Evolutionary conservation across 306 rosid species (phyloP), one percentile per base, ranked within the genome.

Genomic region (Ziziphus jujuba): DNA sequence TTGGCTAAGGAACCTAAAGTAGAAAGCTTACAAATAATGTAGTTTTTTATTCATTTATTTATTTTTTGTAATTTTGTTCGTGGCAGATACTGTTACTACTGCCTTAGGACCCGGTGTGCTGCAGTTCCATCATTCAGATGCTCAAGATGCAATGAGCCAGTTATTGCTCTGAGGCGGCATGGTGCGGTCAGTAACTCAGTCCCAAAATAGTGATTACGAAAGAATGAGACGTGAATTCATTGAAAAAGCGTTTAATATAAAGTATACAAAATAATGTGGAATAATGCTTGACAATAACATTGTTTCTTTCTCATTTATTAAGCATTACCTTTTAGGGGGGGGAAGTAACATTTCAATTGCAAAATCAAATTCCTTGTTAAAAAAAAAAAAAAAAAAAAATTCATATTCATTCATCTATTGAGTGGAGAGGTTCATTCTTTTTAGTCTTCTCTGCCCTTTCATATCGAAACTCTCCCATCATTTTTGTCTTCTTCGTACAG

Each of bases 31-130:
- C n/a, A 33, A 50, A n/a, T 43, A 28, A 35, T 28, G 2, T 28
- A 1, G 33, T 28, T 28, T 28, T 28, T 28, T 28, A n/a, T n/a
- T n/a, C n/a, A n/a, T 28, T 2, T 28, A 1, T 28, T 28, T 28
- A 4, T 28, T 28, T 28, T 28, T 28, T 2, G 33, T 25, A 7
- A 28, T 56, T 73, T 60, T 5, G 24, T 47, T 60, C 49, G 66
- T 48, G 65, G 70, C 87, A 95, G 99, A 85, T 90, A 87, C 77
- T 95, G 99, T 75, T 95, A 95, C 72, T 93, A 95, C 73, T 95
- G 99, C 89, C 92, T 95, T 51, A 75, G 97, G 72, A 95, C 99
- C 34, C 79, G 97, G 54, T 95, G 97, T 70, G 85, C 96, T 56
- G 95, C 99, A 51, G 84, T 79, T 59, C 85, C 91, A 20, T 84